Percentiles rank a stretch among this genome's conserved stretches.
Evolutionary conservation across 805 yeast species (phyloP).

Genomic region (Candida ponderosae): DNA sequence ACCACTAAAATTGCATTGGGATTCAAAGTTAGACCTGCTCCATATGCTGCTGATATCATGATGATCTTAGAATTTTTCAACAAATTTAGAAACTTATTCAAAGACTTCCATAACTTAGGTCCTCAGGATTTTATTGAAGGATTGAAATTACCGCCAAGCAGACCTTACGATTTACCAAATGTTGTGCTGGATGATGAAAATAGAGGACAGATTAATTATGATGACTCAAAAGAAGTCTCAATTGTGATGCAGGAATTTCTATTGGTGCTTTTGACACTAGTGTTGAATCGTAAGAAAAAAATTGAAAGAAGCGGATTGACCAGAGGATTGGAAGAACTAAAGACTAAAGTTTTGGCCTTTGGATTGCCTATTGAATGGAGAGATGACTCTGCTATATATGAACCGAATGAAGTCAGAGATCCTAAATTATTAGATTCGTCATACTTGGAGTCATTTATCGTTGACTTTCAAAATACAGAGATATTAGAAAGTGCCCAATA

Average conservation of each 20-base stretch:
- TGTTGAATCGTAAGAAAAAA: slow-evolving; percentile 11
- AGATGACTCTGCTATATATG: slow-evolving; percentile 13
- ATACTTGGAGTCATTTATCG: background rate
- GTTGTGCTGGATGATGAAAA: background rate
- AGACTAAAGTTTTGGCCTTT: slow-evolving; percentile 4
- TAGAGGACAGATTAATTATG: background rate
- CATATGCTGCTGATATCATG: slow-evolving; percentile 16
- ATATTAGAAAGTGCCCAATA: slow-evolving; percentile 7
- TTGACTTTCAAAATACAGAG: slow-evolving; percentile 15
- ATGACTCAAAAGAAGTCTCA: slow-evolving; percentile 6
- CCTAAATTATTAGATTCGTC: slow-evolving; percentile 18
- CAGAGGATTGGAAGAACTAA: slow-evolving; percentile 12
- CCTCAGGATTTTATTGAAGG: slow-evolving; percentile 21
- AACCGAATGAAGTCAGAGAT: background rate
- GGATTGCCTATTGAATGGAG: slow-evolving; percentile 23
- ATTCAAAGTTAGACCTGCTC: slow-evolving; percentile 15
- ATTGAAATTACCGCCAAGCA: slow-evolving; percentile 5
- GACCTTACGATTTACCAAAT: background rate
- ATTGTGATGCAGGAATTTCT: slow-evolving; percentile 10
- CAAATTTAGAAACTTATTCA: slow-evolving; percentile 13
- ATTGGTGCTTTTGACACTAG: slow-evolving; percentile 7
- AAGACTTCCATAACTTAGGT: slow-evolving; percentile 12
- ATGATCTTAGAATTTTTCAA: slow-evolving; percentile 12
- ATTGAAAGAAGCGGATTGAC: slow-evolving; percentile 4
- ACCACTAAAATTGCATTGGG: slow-evolving; percentile 16